Percentiles rank a stretch among this genome's conserved stretches.
Evolutionary conservation across 2,329 filamentous ascomycete genomes (phyloP).

Genomic region (Colletotrichum spinosum): DNA sequence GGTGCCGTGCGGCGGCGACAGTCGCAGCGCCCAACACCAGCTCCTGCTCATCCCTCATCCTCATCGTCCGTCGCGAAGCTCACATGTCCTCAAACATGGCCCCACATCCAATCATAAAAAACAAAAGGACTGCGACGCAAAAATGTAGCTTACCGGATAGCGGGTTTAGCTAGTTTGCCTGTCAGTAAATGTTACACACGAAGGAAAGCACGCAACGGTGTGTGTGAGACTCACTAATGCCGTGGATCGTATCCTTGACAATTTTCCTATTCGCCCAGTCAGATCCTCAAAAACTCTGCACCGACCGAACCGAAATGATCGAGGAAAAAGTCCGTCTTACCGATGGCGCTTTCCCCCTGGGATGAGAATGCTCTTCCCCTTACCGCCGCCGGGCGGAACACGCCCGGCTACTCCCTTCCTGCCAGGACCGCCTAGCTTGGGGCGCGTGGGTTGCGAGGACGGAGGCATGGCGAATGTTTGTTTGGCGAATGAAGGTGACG

Average conservation of each 20-base stretch:
- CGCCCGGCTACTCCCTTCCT: slow-evolving; percentile 36
- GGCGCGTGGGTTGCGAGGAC: not conserved
- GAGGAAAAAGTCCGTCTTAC: slow-evolving; percentile 33
- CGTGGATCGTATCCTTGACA: slow-evolving; percentile 58
- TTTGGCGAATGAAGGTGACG: too few species aligned
- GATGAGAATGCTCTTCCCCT: slow-evolving; percentile 41
- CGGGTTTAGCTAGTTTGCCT: slow-evolving; percentile 59
- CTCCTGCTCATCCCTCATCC: not conserved
- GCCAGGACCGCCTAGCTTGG: slow-evolving; percentile 44
- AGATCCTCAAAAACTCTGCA: not conserved
- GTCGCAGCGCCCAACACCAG: too few species aligned
- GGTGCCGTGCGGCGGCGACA: too few species aligned
- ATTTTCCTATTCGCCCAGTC: slow-evolving; percentile 56
- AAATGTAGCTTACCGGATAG: slow-evolving; percentile 58
- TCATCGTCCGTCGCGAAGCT: not conserved
- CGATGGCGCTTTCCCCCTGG: slow-evolving; percentile 43
- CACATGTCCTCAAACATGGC: not conserved
- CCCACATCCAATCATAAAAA: not conserved
- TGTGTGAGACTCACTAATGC: slow-evolving; percentile 56
- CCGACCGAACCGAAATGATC: not conserved
- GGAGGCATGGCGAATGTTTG: too few species aligned
- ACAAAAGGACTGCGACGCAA: slow-evolving; percentile 1
- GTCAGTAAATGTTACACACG: slow-evolving; percentile 21
- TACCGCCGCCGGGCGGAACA: slow-evolving; percentile 16
- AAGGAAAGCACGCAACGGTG: slow-evolving; percentile 12